Evolutionary conservation across 2,329 filamentous ascomycete species (phyloP).

Genomic region (Phialophora expanda): DNA sequence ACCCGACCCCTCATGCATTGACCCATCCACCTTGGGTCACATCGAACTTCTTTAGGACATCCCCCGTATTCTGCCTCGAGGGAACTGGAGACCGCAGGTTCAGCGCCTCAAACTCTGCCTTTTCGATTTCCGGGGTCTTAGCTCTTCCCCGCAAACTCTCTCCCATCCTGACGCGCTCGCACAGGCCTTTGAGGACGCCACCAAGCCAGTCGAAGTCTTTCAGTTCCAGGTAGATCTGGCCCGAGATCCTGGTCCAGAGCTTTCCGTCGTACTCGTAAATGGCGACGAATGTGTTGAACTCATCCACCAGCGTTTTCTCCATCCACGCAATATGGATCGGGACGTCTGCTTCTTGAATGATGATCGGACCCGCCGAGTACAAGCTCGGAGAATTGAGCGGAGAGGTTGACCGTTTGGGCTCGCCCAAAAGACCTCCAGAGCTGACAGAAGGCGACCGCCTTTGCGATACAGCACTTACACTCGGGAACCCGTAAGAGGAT

Average conservation of each 20-base stretch:
- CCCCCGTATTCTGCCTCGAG: constrained; percentile 29
- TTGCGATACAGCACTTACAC: constrained; percentile 19
- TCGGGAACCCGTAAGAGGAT: constrained; percentile 36
- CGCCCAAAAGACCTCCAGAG: constrained; percentile 22
- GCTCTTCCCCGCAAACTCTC: constrained; percentile 34
- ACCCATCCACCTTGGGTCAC: constrained; percentile 34
- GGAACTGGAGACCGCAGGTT: constrained; percentile 21
- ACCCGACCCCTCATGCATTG: constrained; percentile 18
- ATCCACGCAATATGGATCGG: constrained; percentile 63
- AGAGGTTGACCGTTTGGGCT: constrained; percentile 24
- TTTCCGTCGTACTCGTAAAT: constrained; percentile 64
- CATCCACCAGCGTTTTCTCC: constrained; percentile 56
- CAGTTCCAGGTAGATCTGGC: constrained; percentile 81
- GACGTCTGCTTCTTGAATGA: constrained; percentile 46
- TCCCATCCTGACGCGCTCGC: constrained; percentile 51
- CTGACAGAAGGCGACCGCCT: constrained; percentile 22
- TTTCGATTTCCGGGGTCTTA: constrained; percentile 19
- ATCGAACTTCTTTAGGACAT: constrained; percentile 29
- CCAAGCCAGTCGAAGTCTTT: constrained; percentile 77
- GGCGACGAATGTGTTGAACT: constrained; percentile 74
- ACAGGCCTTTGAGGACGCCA: constrained; percentile 62
- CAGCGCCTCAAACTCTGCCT: constrained; percentile 23
- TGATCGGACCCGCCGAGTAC: constrained; percentile 29
- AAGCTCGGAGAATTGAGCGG: constrained; percentile 32
- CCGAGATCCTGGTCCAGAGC: constrained; percentile 76